phyloP scores from a whole-genome alignment of 768 basidiomycete species.

The Neoboletus subvelutipes region DNA sequence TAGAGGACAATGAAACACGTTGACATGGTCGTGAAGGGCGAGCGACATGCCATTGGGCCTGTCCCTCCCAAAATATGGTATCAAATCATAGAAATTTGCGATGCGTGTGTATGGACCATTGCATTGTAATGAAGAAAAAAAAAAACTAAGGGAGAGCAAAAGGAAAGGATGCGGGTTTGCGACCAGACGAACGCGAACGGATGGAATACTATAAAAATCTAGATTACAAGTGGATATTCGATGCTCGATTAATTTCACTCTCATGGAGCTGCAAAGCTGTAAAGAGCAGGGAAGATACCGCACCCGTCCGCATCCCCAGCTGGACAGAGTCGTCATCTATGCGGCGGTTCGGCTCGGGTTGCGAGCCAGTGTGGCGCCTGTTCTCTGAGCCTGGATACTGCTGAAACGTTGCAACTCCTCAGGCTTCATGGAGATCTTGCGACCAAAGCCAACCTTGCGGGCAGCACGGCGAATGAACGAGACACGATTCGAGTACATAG shows the following conservation, averaged over 20 bases:
- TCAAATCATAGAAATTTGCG: constrained; percentile 11
- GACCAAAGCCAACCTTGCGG: constrained; percentile 85
- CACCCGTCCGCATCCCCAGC: constrained; percentile 20
- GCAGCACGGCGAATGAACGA: constrained; percentile 88
- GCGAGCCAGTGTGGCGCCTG: constrained; percentile 75
- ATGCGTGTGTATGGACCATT: constrained; percentile 21
- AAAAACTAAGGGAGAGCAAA: constrained; percentile 12
- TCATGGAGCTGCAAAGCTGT: constrained; percentile 11
- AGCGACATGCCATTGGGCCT: background rate
- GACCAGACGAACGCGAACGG: constrained; percentile 17
- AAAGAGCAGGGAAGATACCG: constrained; percentile 23
- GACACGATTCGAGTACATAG: constrained; percentile 92
- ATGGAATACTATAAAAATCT: constrained; percentile 28
- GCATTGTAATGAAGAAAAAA: constrained; percentile 12
- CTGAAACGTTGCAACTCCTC: constrained; percentile 86
- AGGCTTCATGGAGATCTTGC: constrained; percentile 75
- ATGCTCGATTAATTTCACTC: constrained; percentile 26
- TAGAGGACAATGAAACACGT: background rate
- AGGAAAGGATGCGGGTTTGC: constrained; percentile 17
- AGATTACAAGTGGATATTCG: constrained; percentile 35
- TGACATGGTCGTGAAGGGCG: constrained; percentile 1
- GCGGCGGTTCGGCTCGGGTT: constrained; percentile 65
- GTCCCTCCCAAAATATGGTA: constrained; percentile 8
- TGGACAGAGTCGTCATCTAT: constrained; percentile 27
- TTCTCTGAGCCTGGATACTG: constrained; percentile 77